Evolutionary conservation across 192 early-diverging fungal genomes (phyloP).

Genomic region (Helicostylum pulchrum): DNA sequence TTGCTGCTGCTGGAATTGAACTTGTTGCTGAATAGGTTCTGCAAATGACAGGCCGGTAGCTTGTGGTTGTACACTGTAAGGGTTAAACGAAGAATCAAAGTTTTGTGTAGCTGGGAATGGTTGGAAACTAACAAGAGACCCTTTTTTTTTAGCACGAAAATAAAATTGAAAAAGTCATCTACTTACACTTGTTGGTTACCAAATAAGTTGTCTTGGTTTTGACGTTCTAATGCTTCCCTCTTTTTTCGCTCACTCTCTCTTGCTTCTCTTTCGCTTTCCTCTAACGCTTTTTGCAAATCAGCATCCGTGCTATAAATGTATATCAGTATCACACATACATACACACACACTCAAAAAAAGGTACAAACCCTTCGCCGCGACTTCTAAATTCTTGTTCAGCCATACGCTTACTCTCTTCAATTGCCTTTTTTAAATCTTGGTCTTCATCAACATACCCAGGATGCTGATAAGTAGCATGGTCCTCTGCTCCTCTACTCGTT

Average conservation of each 20-base stretch:
- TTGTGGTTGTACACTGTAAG: conserved; percentile 25
- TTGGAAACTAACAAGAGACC: conserved; percentile 1
- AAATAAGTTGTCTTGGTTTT: conserved; percentile 19
- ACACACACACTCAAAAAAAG: too few species aligned
- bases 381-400: conserved; percentile 45
- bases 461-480: conserved; percentile 36
- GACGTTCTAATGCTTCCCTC: conserved; percentile 6
- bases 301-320: too few species aligned
- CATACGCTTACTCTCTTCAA: conserved; percentile 77
- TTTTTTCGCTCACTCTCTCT: conserved; percentile 3
- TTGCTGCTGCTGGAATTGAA: not conserved
- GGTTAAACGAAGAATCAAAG: conserved; percentile 14
- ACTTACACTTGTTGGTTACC: not conserved
- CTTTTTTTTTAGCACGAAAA: not conserved
- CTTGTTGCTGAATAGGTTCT: conserved; percentile 11
- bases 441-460: conserved; percentile 69
- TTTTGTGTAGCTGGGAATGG: conserved; percentile 23
- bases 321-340: too few species aligned
- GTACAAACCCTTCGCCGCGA: not conserved
- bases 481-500: not conserved
- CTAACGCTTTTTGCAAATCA: too few species aligned
- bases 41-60: conserved; percentile 18
- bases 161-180: too few species aligned
- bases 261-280: not conserved
- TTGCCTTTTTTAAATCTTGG: conserved; percentile 70